Conservation (phyloP, 2,329 filamentous ascomycete species). For the Scolecobasidium constrictum region DNA sequence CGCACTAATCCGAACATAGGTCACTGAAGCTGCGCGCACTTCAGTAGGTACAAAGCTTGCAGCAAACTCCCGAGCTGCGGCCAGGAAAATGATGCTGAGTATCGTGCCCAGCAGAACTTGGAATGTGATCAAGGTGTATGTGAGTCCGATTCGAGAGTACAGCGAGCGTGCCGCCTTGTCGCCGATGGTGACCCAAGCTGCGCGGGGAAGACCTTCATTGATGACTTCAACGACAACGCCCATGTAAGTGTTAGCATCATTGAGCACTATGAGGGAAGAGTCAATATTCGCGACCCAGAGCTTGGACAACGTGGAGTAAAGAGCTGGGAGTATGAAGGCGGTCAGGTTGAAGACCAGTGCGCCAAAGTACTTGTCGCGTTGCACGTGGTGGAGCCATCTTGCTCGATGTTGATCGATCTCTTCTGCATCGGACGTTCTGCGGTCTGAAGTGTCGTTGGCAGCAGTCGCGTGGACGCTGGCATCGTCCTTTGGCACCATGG, state of each 20-base stretch:
- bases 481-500: slow-evolving; percentile 3
- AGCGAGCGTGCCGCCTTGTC: slow-evolving; percentile 46
- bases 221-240: slow-evolving; percentile 55
- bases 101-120: slow-evolving; percentile 47
- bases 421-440: neutral
- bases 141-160: slow-evolving; percentile 43
- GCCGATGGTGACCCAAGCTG: slow-evolving; percentile 58
- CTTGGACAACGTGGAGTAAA: slow-evolving; percentile 58
- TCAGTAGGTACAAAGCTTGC: slow-evolving; percentile 51
- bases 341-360: slow-evolving; percentile 51
- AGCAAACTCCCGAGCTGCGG: slow-evolving; percentile 44
- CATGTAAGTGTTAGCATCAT: slow-evolving; percentile 60
- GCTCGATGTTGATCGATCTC: neutral
- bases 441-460: neutral
- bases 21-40: slow-evolving; percentile 45
- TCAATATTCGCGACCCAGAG: slow-evolving; percentile 63
- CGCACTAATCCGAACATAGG: slow-evolving; percentile 53
- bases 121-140: slow-evolving; percentile 46
- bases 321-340: slow-evolving; percentile 53
- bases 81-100: slow-evolving; percentile 49
- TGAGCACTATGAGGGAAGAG: slow-evolving; percentile 49
- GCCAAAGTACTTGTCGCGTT: slow-evolving; percentile 22
- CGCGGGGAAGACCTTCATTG: slow-evolving; percentile 61
- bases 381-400: neutral
- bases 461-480: neutral